Conservation (phyloP, 768 basidiomycete genomes). For the Lepiota venenata region DNA sequence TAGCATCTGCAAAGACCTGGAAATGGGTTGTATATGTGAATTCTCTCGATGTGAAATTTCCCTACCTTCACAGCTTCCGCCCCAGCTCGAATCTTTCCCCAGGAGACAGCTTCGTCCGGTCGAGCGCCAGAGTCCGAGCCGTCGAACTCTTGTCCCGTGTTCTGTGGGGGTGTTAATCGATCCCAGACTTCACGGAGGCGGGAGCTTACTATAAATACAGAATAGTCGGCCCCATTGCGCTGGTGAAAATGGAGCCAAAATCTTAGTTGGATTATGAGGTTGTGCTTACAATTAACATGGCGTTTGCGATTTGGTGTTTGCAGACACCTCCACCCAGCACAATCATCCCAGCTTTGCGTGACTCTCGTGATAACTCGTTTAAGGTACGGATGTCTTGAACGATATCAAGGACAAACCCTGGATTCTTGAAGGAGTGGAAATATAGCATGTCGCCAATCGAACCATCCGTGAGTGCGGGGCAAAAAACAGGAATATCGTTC, state of each 20-base stretch:
- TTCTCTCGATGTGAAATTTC: not conserved
- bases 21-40: constrained; percentile 20
- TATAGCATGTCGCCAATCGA: constrained; percentile 99
- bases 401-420: constrained; percentile 87
- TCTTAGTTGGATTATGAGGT: not conserved
- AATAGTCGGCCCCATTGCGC: constrained; percentile 98
- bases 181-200: not conserved
- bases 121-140: constrained; percentile 96
- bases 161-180: constrained; percentile 43
- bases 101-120: constrained; percentile 96
- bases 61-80: constrained; percentile 79
- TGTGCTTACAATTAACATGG: constrained; percentile 90
- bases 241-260: constrained; percentile 24
- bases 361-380: constrained; percentile 85
- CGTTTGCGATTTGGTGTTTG: constrained; percentile 99
- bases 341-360: constrained; percentile 96
- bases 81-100: constrained; percentile 95
- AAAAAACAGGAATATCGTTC: constrained; percentile 99
- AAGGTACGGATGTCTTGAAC: constrained; percentile 90
- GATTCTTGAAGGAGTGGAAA: constrained; percentile 92
- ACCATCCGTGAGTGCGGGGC: constrained; percentile 96
- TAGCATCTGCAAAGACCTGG: constrained; percentile 92
- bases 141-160: constrained; percentile 99
- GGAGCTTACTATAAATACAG: constrained; percentile 82
- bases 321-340: constrained; percentile 97